Evolutionary conservation across 257 asterid genomes (phyloP).

Genomic region (Cruciata laevipes): DNA sequence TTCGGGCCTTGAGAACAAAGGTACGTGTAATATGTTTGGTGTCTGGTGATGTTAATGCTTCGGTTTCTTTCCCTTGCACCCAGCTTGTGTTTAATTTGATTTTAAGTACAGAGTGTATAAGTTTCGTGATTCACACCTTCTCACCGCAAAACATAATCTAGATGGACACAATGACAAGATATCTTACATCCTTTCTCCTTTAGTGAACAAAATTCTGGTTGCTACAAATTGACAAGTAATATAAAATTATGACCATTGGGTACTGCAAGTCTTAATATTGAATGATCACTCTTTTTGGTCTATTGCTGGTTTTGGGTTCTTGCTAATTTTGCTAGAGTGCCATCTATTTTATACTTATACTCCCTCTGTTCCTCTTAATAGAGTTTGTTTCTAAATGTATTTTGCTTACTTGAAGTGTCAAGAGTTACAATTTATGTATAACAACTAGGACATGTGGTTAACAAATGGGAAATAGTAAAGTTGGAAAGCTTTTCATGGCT

Average conservation of each 20-base stretch:
- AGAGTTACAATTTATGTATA: background rate
- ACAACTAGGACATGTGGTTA: background rate
- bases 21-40: constrained; percentile 21
- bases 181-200: no score
- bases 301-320: background rate
- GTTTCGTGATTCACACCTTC: background rate
- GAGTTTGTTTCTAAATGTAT: background rate
- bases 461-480: background rate
- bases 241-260: background rate
- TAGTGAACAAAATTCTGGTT: no score
- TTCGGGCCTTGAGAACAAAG: constrained; percentile 85
- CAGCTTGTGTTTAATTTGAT: background rate
- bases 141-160: background rate
- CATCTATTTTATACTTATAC: background rate
- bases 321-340: background rate
- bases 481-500: background rate
- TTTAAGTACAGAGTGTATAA: background rate
- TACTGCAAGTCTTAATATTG: background rate
- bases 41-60: background rate
- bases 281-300: background rate
- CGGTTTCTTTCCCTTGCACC: background rate
- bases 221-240: background rate
- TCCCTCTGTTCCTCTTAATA: background rate
- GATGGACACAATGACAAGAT: no score
- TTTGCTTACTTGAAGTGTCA: background rate